Conservation (phyloP, 2,329 filamentous ascomycete species). For the Emericellopsis cladophorae region DNA sequence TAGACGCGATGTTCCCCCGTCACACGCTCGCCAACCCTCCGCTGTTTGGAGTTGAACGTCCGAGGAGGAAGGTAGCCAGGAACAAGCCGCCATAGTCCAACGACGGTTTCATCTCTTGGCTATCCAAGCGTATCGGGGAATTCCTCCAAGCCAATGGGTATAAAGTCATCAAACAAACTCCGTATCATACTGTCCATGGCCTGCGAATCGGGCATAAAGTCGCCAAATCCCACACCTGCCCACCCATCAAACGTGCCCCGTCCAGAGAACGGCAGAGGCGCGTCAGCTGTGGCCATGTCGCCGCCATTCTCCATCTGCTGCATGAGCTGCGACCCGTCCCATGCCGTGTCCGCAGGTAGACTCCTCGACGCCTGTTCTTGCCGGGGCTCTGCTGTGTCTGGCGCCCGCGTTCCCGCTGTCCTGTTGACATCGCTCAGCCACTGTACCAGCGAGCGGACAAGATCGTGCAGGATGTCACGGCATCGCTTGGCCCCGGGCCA, state of each 20-base stretch:
- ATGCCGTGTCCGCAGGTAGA: background rate
- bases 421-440: conserved; percentile 9
- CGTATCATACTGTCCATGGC: background rate
- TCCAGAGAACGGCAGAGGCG: background rate
- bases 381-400: background rate
- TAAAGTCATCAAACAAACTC: background rate
- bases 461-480: conserved; percentile 28
- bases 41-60: no score
- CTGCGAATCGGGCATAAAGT: background rate
- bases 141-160: background rate
- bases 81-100: no score
- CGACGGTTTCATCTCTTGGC: no score
- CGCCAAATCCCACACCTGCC: background rate
- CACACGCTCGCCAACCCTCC: no score
- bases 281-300: background rate
- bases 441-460: conserved; percentile 16
- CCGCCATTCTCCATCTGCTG: background rate
- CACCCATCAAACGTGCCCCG: background rate
- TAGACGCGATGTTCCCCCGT: background rate
- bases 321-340: background rate
- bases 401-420: no score
- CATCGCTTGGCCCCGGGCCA: conserved; percentile 36
- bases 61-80: no score
- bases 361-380: background rate
- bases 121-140: background rate